Percentiles rank a stretch among this genome's conserved stretches.
Evolutionary conservation across 129 eudicot genomes (phyloP).

Genomic region (Escallonia herrerae): DNA sequence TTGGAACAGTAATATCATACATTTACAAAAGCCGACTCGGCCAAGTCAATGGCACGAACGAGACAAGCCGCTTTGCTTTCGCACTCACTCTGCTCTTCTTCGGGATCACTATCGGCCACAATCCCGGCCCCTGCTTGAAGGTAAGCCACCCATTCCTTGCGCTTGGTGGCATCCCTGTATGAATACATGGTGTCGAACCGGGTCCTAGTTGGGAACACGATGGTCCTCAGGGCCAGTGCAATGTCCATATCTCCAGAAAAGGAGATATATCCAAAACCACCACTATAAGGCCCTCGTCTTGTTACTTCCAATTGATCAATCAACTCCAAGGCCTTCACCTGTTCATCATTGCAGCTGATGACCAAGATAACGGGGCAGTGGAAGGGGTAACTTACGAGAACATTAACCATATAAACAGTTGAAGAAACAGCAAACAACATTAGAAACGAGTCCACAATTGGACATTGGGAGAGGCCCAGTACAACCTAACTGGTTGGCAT

Average conservation of each 20-base stretch:
- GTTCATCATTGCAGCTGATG: constrained; percentile 5
- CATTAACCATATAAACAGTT: too few relatives aligned
- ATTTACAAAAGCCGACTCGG: constrained; percentile 61
- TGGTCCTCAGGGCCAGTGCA: constrained; percentile 65
- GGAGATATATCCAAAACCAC: constrained; percentile 80
- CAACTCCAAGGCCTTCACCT: constrained; percentile 92
- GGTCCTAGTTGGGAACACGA: constrained; percentile 53
- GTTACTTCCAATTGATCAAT: constrained; percentile 66
- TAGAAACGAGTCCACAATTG: too few relatives aligned
- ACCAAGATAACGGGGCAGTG: too few relatives aligned
- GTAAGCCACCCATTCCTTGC: constrained; percentile 85
- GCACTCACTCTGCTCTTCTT: constrained; percentile 77
- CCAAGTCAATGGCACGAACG: constrained; percentile 86
- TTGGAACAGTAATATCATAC: neutral
- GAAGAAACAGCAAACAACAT: too few relatives aligned
- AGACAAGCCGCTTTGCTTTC: constrained; percentile 78
- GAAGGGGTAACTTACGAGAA: too few relatives aligned
- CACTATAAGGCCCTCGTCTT: constrained; percentile 87
- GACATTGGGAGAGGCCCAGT: too few relatives aligned
- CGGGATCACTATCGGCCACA: constrained; percentile 79
- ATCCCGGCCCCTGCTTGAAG: constrained; percentile 97
- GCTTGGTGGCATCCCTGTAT: constrained; percentile 39
- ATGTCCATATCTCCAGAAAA: constrained; percentile 79
- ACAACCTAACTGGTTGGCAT: too few relatives aligned
- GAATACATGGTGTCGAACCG: constrained; percentile 61